Base-by-base conservation (phyloP, 805 yeast species). In the Debaryomyces maramus region DNA sequence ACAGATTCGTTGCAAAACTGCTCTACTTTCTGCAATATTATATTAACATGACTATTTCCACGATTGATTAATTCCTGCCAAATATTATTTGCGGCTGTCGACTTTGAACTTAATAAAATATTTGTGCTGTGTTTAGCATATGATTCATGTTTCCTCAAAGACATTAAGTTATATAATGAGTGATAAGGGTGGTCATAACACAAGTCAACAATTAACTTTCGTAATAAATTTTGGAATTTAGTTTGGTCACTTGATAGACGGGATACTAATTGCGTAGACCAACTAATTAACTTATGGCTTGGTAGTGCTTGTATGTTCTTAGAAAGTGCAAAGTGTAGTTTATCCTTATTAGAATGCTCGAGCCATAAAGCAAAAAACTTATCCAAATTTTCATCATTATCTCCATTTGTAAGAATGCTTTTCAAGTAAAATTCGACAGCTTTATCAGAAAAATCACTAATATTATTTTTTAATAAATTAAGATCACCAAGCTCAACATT, bases 351-450 rank as follows among this genome's bases (percentile, higher is more conserved):
- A 2, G 80, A 70, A 48, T 79, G 73, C 44, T 83, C 85, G 28
- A 91, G 68, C 95, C 97, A 91, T 8, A 91, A 58, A 0, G 90
- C 85, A 58, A 90, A 83, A 45, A 90, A 83, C 40, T 86, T 77
- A 53, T 88, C 95, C 20, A 84, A 64, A 36, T 78, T 83, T 43
- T 76, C 78, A 35, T 76, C 80, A 3, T 47, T 53, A 24, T 53
- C 51, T 34, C 72, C 76, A 31, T 70, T 58, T 14, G 65, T 58
- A 1, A 70, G 56, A n/a, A 85, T 60, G 11, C 85, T 67, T 30
- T 65, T 70, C 38, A 88, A 52, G 52, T 83, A 87, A 47, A 76
- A 83, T 16, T 70, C 72, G 11, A 83, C 65, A 0, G 95, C 78
- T 23, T 76, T 72, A 17, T 61, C 60, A 5, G 80, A 66, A 50